Evolutionary conservation across 495 filamentous ascomycete genomes (phyloP).

Genomic region (Sphaerosporella brunnea): DNA sequence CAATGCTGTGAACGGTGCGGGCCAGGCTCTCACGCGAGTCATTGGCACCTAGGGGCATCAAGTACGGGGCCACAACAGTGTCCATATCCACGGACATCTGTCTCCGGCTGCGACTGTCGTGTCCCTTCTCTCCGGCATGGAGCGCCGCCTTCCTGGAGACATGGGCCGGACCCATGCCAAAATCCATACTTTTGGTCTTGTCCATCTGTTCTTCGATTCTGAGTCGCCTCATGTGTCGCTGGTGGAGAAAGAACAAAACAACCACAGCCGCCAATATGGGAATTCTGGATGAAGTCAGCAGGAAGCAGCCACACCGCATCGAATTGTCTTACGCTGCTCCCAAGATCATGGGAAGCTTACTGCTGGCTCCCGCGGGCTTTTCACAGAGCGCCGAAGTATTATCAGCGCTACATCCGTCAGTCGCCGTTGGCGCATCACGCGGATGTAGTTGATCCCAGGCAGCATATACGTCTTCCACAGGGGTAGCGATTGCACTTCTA

Average conservation of each 20-base stretch:
- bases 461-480: not conserved
- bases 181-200: conserved; percentile 83
- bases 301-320: not conserved
- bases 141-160: conserved; percentile 4
- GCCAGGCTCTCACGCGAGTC: conserved; percentile 69
- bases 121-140: conserved; percentile 31
- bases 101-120: conserved; percentile 35
- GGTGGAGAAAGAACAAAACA: conserved; percentile 58
- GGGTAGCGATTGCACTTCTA: not conserved
- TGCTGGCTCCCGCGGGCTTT: conserved; percentile 35
- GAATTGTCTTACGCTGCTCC: conserved; percentile 1
- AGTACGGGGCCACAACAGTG: conserved; percentile 56
- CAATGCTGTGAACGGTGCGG: conserved; percentile 48
- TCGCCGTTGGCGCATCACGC: conserved; percentile 3
- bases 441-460: not conserved
- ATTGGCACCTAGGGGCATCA: conserved; percentile 66
- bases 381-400: conserved; percentile 32
- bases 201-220: conserved; percentile 66
- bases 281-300: conserved; percentile 36
- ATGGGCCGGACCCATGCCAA: conserved; percentile 44
- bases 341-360: conserved; percentile 2
- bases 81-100: conserved; percentile 77
- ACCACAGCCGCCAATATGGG: conserved; percentile 51
- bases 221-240: conserved; percentile 54
- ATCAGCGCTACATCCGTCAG: conserved; percentile 9